A percentile compares a stretch with the other conserved stretches of the same genome.
Evolutionary conservation across 192 early-diverging fungal genomes (phyloP).

Genomic region (Rhizophagus clarus): DNA sequence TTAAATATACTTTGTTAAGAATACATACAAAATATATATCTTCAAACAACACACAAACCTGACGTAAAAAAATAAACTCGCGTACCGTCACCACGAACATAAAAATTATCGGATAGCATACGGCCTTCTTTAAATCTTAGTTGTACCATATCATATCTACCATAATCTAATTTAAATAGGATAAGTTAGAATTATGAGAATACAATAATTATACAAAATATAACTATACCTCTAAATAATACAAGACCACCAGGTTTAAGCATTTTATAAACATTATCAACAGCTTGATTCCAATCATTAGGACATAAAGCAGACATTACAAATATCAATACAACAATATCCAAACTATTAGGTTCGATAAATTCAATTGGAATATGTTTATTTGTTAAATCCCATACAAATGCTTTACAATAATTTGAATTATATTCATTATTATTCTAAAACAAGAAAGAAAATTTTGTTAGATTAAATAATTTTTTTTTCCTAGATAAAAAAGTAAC

Average conservation of each 20-base stretch:
- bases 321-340: slow-evolving; percentile 91
- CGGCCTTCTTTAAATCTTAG: slow-evolving; percentile 92
- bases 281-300: slow-evolving; percentile 78
- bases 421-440: slow-evolving; percentile 70
- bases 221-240: slow-evolving; percentile 28
- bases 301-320: slow-evolving; percentile 93
- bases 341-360: slow-evolving; percentile 57
- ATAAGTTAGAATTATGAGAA: background rate
- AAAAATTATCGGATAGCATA: slow-evolving; percentile 91
- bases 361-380: slow-evolving; percentile 58
- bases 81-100: slow-evolving; percentile 96
- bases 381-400: slow-evolving; percentile 94
- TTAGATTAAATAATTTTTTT: background rate
- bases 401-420: slow-evolving; percentile 71
- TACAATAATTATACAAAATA: background rate
- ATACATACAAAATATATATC: background rate
- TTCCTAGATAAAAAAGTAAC: background rate
- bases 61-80: slow-evolving; percentile 92
- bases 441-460: background rate
- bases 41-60: background rate
- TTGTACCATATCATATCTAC: slow-evolving; percentile 97
- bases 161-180: slow-evolving; percentile 88
- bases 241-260: slow-evolving; percentile 91
- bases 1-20: background rate
- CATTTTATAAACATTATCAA: slow-evolving; percentile 77